phyloP scores from a whole-genome alignment of 352 stramenopile genomes.

The Phytopythium vexans region DNA sequence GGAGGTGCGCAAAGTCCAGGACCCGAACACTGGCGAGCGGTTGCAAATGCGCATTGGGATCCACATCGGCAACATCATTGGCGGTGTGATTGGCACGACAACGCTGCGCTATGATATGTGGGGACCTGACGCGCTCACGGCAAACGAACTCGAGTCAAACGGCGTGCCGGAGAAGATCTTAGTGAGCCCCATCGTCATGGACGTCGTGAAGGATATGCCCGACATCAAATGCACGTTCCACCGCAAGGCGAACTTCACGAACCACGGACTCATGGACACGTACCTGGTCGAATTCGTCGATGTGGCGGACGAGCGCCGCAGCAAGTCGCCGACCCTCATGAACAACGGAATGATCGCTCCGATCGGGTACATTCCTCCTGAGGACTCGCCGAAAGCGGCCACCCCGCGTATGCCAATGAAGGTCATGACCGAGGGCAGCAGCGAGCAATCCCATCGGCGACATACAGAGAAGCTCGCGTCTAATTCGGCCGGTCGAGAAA shows the following conservation, averaged over 20 bases:
- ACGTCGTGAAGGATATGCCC: slow-evolving; percentile 80
- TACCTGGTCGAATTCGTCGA: slow-evolving; percentile 83
- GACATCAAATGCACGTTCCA: slow-evolving; percentile 83
- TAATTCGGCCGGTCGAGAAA: neutral
- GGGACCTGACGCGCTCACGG: slow-evolving; percentile 77
- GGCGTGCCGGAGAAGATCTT: slow-evolving; percentile 77
- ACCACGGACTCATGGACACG: slow-evolving; percentile 80
- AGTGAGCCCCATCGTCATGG: slow-evolving; percentile 75
- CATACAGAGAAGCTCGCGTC: too few species aligned
- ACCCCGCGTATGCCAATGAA: neutral
- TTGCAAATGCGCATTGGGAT: slow-evolving; percentile 88
- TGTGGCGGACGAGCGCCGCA: slow-evolving; percentile 9
- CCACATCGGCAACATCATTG: slow-evolving; percentile 87
- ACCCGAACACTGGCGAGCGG: slow-evolving; percentile 80
- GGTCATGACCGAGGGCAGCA: too few species aligned
- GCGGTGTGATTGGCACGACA: slow-evolving; percentile 81
- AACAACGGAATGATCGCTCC: too few species aligned
- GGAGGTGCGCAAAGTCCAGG: slow-evolving; percentile 76
- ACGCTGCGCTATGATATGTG: slow-evolving; percentile 90
- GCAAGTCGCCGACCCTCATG: neutral
- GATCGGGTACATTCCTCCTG: neutral
- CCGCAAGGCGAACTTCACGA: slow-evolving; percentile 80
- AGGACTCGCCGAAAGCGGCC: neutral
- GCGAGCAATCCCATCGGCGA: neutral
- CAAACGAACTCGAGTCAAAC: slow-evolving; percentile 87